Evolutionary conservation across 164 flowering plant species (phyloP), one percentile per base, ranked within the genome.

Genomic region (Akebia trifoliata): DNA sequence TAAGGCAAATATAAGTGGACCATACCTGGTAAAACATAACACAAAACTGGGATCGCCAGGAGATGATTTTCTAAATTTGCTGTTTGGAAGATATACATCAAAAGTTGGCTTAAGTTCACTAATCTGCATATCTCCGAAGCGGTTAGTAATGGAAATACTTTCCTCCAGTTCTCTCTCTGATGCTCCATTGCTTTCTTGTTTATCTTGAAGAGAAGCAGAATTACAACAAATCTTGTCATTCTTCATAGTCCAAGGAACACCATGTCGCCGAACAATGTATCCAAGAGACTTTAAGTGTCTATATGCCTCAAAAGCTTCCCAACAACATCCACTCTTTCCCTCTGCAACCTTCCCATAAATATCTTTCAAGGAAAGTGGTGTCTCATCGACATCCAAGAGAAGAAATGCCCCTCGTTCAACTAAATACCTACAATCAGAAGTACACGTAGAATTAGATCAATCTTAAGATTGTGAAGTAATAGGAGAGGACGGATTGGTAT

Each of bases 51-150:
- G 95, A 63, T 73, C 66, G 18, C 91, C 97, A 10, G 97, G 94
- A 65, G 78, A 70, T 31, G 95, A 80, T 63, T 87, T 89, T 62
- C 60, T 82, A 46, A 93, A 93, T 59, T 79, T 81, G 79, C 85
- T 79, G 62, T 93, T 87, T 22, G 98, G 97, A 40, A 78, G 77
- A 68, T 78, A 89, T 49, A 93, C 85, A 61, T 85, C 88, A 74
- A 79, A 92, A 48, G 61, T 53, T 9, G 69, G 87, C 53, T 60
- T 68, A 22, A 67, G 43, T 58, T 74, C 83, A 31, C 49, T 57
- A 22, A 89, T 69, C 28, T 71, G 74, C 69, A 84, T 29, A 38
- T 67, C 57, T 21, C 40, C 60, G n/a, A 84, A 61, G 51, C 62
- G 40, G 25, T 64, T 54, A 17, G 45, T 50, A 21, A 79, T 35